Evolutionary conservation across 225 moss, liverwort and hornwort species (phyloP), one percentile per base, ranked within the genome.

Genomic region (Sphagnum tenellum): DNA sequence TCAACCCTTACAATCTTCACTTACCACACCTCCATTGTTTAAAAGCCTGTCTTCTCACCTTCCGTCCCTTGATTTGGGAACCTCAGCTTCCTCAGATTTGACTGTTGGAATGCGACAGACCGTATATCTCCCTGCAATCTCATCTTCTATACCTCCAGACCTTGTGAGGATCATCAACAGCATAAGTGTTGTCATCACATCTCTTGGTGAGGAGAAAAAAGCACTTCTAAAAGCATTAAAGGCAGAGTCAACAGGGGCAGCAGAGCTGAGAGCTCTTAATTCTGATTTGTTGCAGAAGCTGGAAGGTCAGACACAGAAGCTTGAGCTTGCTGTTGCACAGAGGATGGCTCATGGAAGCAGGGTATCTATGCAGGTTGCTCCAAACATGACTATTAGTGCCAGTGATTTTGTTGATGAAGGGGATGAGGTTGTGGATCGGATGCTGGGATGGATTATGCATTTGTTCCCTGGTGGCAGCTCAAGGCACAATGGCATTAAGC

Each of bases 361-460:
- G 59, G 73, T 73, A 53, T 61, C 67, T 53, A 66, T 69, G 46
- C 68, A 68, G 69, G 53, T 66, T 50, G 66, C 61, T 55, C 73
- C 76, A 67, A 79, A 83, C 68, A 76, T 63, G 67, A 61, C 75
- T 65, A 72, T 81, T 59, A 71, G 74, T 56, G 88, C 86, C 56
- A 77, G 87, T 54, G 84, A 88, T 62, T 95, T 83, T 81, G 86
- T 92, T 59, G 92, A 95, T 69, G 95, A 95, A 92, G 95, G 89
- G 63, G 95, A 95, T 77, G 95, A 95, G 82, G 95, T 91, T 77
- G 94, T 95, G 67, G 92, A 95, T 64, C 89, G 92, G 47, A 86
- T 95, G 44, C 77, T 95, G 46, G 91, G 86, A 59, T 95, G 94
- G 94, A 92, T 95, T 64, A 86, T 95, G 82, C 95, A 89, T 74